Conservation (phyloP, 768 basidiomycete genomes). For the Agaricus sinodeliciosus region DNA sequence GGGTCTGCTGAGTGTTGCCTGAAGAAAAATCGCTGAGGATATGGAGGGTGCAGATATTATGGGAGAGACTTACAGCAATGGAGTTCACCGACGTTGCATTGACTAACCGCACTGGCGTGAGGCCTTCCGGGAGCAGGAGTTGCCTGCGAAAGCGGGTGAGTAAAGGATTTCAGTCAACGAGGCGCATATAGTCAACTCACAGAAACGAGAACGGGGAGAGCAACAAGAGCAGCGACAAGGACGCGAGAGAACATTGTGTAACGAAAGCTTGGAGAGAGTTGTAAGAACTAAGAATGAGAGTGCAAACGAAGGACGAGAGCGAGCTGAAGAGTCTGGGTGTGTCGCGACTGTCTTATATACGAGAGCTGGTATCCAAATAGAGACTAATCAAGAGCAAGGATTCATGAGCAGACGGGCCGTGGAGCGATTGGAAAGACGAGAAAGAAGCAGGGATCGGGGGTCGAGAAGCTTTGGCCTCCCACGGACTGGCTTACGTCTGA, state of each 20-base stretch:
- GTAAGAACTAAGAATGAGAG: neutral
- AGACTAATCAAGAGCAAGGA: slow-evolving; percentile 1
- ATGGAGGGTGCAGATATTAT: neutral
- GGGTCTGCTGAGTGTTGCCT: neutral
- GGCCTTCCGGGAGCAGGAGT: neutral
- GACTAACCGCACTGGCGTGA: neutral
- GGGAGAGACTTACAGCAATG: slow-evolving; percentile 3
- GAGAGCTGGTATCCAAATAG: neutral
- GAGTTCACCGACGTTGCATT: slow-evolving; percentile 6
- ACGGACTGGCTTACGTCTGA: slow-evolving; percentile 3
- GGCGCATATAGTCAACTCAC: neutral
- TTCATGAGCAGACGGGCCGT: neutral
- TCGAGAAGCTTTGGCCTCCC: neutral
- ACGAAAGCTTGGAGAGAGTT: neutral
- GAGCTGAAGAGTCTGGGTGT: neutral
- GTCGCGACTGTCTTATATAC: slow-evolving; percentile 1
- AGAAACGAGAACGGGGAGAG: slow-evolving; percentile 1
- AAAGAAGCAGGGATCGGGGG: neutral
- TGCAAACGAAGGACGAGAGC: neutral
- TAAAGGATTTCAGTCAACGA: too few species aligned
- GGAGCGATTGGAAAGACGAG: neutral
- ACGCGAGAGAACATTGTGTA: slow-evolving; percentile 14
- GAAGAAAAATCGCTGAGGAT: neutral
- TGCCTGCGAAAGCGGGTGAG: neutral
- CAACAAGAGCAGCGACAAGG: slow-evolving; percentile 8